Conservation (phyloP, 139 green algal species). For the Pedinophyceae sp. region DNA sequence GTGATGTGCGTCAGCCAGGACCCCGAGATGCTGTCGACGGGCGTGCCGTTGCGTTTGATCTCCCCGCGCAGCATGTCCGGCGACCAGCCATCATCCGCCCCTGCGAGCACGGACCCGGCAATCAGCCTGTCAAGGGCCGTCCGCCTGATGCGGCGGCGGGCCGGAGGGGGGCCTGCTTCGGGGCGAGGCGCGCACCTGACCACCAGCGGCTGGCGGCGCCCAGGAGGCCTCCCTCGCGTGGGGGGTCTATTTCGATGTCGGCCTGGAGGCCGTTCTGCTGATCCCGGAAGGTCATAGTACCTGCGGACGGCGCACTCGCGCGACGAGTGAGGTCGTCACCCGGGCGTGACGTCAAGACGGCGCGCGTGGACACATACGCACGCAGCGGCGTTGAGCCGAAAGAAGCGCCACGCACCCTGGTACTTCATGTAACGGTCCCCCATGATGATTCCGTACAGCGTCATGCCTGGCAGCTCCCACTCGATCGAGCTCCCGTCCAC, state of each 20-base stretch:
- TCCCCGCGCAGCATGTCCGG: slow-evolving; percentile 1
- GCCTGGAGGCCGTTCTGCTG: slow-evolving; percentile 22
- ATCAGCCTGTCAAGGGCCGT: not conserved
- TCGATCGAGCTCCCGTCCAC: slow-evolving; percentile 26
- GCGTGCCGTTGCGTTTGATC: slow-evolving; percentile 1
- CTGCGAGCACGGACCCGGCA: not conserved
- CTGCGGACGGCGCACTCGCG: slow-evolving; percentile 27
- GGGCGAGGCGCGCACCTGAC: slow-evolving; percentile 10
- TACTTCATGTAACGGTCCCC: too few relatives aligned
- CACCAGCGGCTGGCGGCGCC: not conserved
- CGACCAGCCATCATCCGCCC: not conserved
- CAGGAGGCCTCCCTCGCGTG: not conserved
- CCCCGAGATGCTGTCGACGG: slow-evolving; percentile 27
- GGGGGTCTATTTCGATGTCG: too few relatives aligned
- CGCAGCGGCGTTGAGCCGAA: not conserved
- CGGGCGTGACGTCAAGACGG: not conserved
- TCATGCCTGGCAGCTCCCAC: slow-evolving; percentile 25
- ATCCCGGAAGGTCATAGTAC: slow-evolving; percentile 38
- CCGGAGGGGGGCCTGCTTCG: slow-evolving; percentile 17
- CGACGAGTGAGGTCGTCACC: slow-evolving; percentile 25
- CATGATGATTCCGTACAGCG: too few relatives aligned
- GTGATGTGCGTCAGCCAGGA: slow-evolving; percentile 38
- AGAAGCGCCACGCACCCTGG: slow-evolving; percentile 10
- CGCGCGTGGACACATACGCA: not conserved
- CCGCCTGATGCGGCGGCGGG: slow-evolving; percentile 10